A percentile compares a stretch with the other conserved stretches of the same genome.
phyloP scores from a whole-genome alignment of 768 basidiomycete genomes.

The Hygrophoropsis aurantiaca region DNA sequence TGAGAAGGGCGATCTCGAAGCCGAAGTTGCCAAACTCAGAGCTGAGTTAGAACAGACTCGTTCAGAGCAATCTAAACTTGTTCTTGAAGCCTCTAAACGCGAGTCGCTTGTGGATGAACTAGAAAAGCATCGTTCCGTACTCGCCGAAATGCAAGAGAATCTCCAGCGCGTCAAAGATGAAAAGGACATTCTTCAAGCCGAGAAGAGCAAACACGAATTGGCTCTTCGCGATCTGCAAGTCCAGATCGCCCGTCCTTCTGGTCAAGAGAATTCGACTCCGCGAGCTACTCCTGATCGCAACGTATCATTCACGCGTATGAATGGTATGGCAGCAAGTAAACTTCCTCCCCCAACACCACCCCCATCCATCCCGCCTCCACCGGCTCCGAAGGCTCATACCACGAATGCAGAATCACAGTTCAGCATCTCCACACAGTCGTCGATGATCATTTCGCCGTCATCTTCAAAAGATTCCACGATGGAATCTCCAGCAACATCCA shows the following conservation, averaged over 20 bases:
- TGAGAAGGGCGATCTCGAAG: conserved; percentile 43
- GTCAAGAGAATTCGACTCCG: conserved; percentile 45
- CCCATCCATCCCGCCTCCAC: conserved; percentile 83
- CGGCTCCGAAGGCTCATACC: conserved; percentile 53
- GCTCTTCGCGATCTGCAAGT: conserved; percentile 79
- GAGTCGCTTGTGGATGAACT: conserved; percentile 74
- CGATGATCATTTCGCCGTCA: conserved; percentile 50
- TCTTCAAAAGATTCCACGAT: conserved; percentile 66
- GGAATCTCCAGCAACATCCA: conserved; percentile 69
- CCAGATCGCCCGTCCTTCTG: conserved; percentile 59
- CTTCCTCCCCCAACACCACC: conserved; percentile 84
- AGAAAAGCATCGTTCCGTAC: conserved; percentile 71
- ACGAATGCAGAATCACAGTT: conserved; percentile 49
- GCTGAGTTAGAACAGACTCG: conserved; percentile 60
- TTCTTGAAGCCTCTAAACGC: conserved; percentile 72
- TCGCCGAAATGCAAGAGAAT: conserved; percentile 77
- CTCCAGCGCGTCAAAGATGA: conserved; percentile 81
- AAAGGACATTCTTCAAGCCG: conserved; percentile 72
- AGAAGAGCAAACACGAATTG: conserved; percentile 67
- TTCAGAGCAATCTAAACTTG: conserved; percentile 58
- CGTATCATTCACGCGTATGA: conserved; percentile 54
- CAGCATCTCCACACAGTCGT: conserved; percentile 63
- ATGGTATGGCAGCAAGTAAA: conserved; percentile 68
- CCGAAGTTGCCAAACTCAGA: conserved; percentile 46
- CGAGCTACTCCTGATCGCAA: conserved; percentile 54